phyloP scores from a whole-genome alignment of 2,329 filamentous ascomycete genomes.

The Exserohilum turcica region DNA sequence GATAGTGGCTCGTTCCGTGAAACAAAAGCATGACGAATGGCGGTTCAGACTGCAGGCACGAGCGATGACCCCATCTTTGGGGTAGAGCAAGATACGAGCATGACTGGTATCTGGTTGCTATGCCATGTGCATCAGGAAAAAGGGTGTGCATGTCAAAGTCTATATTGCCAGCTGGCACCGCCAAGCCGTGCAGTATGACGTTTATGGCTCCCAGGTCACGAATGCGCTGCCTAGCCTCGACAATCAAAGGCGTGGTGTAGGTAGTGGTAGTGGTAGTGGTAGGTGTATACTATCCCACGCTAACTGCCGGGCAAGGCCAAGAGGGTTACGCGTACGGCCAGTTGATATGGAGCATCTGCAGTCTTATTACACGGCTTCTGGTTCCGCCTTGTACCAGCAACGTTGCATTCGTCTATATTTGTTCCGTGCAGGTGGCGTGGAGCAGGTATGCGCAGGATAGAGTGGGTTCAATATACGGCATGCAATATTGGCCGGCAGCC shows the following conservation, averaged over 20 bases:
- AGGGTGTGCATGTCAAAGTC: too few relatives aligned
- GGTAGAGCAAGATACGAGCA: too few relatives aligned
- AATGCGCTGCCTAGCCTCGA: not conserved
- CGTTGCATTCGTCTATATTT: constrained; percentile 3
- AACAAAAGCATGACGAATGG: too few relatives aligned
- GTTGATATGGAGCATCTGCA: not conserved
- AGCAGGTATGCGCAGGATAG: constrained; percentile 5
- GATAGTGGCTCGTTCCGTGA: too few relatives aligned
- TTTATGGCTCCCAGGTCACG: not conserved
- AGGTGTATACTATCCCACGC: not conserved
- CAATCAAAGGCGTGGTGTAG: too few relatives aligned
- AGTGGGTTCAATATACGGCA: constrained; percentile 8
- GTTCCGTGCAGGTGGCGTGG: constrained; percentile 1
- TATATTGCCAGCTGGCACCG: too few relatives aligned
- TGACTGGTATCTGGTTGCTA: too few relatives aligned
- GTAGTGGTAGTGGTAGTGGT: too few relatives aligned
- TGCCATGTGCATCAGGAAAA: too few relatives aligned
- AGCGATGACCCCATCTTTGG: too few relatives aligned
- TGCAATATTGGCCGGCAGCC: constrained; percentile 1
- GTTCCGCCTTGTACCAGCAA: constrained; percentile 2
- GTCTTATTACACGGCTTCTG: constrained; percentile 1
- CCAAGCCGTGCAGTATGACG: too few relatives aligned
- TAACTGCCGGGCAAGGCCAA: not conserved
- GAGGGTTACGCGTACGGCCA: not conserved
- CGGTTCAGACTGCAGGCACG: too few relatives aligned